phyloP scores from a whole-genome alignment of 345 rosid genomes.

The Garcia nutans region DNA sequence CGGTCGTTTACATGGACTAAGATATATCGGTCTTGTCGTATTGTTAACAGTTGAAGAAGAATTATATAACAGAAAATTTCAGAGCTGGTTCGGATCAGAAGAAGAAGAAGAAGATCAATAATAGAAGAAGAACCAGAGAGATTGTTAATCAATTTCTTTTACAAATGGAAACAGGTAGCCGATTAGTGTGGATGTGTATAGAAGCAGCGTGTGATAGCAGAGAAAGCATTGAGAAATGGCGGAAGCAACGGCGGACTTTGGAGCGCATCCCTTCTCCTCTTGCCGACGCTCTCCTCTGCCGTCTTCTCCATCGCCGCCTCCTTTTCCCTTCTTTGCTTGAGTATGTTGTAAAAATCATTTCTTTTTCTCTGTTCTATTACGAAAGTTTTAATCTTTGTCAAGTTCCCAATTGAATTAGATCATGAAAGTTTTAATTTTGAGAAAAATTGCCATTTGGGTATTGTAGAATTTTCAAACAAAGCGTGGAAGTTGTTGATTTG shows the following conservation, averaged over 20 bases:
- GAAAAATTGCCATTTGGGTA: background rate
- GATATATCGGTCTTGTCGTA: too few species aligned
- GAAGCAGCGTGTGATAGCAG: slow-evolving; percentile 66
- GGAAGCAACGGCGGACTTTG: slow-evolving; percentile 68
- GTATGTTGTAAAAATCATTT: slow-evolving; percentile 30
- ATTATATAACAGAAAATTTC: background rate
- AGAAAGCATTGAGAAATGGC: slow-evolving; percentile 68
- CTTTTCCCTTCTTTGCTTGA: slow-evolving; percentile 91
- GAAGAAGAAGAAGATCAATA: too few species aligned
- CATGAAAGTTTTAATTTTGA: background rate
- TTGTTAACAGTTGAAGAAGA: too few species aligned
- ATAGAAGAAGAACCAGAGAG: too few species aligned
- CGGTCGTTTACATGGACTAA: too few species aligned
- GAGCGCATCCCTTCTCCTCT: slow-evolving; percentile 74
- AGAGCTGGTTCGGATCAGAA: background rate
- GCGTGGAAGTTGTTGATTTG: slow-evolving; percentile 66
- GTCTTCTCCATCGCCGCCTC: slow-evolving; percentile 64
- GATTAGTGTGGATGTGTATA: slow-evolving; percentile 60
- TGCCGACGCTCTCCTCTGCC: slow-evolving; percentile 67
- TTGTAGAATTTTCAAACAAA: slow-evolving; percentile 68
- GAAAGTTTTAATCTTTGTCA: background rate
- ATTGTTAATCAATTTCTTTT: background rate
- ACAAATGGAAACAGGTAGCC: slow-evolving; percentile 39
- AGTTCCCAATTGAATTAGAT: background rate
- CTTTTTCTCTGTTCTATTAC: background rate